These are phyloP conservation scores for Scheffersomyces segobiensis DNA, from an alignment of 1,139 yeast genomes.

Conservation along the genomic window DNA sequence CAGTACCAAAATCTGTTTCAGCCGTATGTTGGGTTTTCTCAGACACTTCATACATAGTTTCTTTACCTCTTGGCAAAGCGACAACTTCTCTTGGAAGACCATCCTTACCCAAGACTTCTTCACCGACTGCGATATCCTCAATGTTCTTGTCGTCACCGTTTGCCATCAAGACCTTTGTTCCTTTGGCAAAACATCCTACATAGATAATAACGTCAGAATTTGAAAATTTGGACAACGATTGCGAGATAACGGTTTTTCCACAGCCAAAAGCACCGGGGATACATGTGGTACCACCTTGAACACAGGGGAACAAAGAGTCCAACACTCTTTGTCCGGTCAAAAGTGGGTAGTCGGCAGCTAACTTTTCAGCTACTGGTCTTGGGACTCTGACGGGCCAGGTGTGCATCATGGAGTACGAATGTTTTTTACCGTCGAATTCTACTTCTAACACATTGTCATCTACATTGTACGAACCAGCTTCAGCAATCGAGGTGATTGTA, in stretches of 20 bases:
- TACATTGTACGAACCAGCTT: slow-evolving; percentile 85
- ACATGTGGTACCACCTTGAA: slow-evolving; percentile 99
- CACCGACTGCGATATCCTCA: slow-evolving; percentile 37
- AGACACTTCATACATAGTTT: slow-evolving; percentile 35
- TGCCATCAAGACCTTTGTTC: slow-evolving; percentile 43
- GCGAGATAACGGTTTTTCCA: slow-evolving; percentile 98
- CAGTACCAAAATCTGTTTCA: slow-evolving; percentile 13
- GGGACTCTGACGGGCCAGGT: slow-evolving; percentile 99
- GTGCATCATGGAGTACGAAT: slow-evolving; percentile 89
- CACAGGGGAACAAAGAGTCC: slow-evolving; percentile 97
- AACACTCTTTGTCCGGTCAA: slow-evolving; percentile 98
- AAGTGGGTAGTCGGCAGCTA: slow-evolving; percentile 90
- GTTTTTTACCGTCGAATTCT: slow-evolving; percentile 87
- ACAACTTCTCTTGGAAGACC: slow-evolving; percentile 41
- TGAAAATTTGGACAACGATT: slow-evolving; percentile 93
- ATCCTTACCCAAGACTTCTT: slow-evolving; percentile 43
- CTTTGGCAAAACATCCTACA: slow-evolving; percentile 63
- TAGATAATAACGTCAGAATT: slow-evolving; percentile 95
- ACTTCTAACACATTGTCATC: slow-evolving; percentile 89
- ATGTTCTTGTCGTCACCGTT: slow-evolving; percentile 34
- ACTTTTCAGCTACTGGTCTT: slow-evolving; percentile 94
- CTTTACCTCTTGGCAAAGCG: slow-evolving; percentile 41
- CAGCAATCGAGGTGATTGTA: slow-evolving; percentile 87
- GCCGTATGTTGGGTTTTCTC: slow-evolving; percentile 18
- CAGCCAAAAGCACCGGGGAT: slow-evolving; percentile 99